These are phyloP conservation scores for Chaetoscypha palmicola DNA, from an alignment of 2,329 filamentous ascomycete species.

Conservation along the genomic window DNA sequence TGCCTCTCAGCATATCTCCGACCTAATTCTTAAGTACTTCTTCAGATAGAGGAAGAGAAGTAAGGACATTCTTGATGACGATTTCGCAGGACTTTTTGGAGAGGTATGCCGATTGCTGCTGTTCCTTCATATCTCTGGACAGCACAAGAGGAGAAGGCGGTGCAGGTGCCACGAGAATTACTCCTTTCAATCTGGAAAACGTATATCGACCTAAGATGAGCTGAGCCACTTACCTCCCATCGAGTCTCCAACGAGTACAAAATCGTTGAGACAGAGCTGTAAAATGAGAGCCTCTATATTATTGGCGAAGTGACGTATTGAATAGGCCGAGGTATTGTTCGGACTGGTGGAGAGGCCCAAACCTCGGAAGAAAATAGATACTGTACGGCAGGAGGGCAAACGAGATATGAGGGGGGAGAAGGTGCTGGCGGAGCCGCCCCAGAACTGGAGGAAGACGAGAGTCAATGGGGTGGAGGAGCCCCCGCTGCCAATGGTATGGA, in stretches of 20 bases:
- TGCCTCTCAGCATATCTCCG: slow-evolving; percentile 29
- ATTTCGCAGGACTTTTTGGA: slow-evolving; percentile 27
- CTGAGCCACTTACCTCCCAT: slow-evolving; percentile 36
- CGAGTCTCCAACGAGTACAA: slow-evolving; percentile 34
- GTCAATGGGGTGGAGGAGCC: slow-evolving; percentile 3
- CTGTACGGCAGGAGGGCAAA: slow-evolving; percentile 16
- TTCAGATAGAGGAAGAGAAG: slow-evolving; percentile 13
- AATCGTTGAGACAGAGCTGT: slow-evolving; percentile 14
- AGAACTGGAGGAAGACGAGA: slow-evolving; percentile 34
- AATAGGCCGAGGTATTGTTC: slow-evolving; percentile 23
- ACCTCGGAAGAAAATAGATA: slow-evolving; percentile 32
- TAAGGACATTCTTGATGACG: slow-evolving; percentile 31
- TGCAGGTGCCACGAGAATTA: slow-evolving; percentile 32
- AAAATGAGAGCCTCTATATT: slow-evolving; percentile 23
- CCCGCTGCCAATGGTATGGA: slow-evolving; percentile 1
- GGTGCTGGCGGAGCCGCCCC: slow-evolving; percentile 33
- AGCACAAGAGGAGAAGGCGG: slow-evolving; percentile 31
- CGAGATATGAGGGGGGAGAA: slow-evolving; percentile 22
- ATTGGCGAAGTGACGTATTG: slow-evolving; percentile 23
- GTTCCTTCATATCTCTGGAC: slow-evolving; percentile 30
- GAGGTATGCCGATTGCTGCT: slow-evolving; percentile 32
- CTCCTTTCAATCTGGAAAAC: slow-evolving; percentile 22
- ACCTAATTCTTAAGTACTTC: slow-evolving; percentile 15
- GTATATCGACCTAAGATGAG: slow-evolving; percentile 15
- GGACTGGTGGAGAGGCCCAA: slow-evolving; percentile 34